Percentiles rank a stretch among this genome's conserved stretches.
These are phyloP conservation scores for Elsinoe batatas DNA, from an alignment of 2,329 filamentous ascomycete genomes.

Conservation along the genomic window DNA sequence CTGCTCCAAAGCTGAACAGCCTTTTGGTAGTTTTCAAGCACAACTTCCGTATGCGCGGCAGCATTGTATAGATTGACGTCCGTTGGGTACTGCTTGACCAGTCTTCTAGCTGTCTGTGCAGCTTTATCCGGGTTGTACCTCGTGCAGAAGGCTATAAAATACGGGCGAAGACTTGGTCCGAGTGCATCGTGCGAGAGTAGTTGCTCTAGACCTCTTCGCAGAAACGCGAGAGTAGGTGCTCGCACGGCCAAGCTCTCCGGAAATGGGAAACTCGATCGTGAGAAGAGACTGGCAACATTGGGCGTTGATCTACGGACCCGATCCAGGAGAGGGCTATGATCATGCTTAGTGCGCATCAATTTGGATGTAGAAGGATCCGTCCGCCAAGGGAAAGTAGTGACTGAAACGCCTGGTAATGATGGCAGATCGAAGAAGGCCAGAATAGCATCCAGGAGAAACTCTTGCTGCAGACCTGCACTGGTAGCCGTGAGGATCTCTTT, in stretches of 20 bases:
- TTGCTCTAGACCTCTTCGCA: slow-evolving; percentile 34
- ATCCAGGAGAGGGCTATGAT: no score
- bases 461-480: slow-evolving; percentile 29
- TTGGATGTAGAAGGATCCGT: slow-evolving; percentile 2
- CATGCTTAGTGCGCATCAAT: background rate
- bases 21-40: slow-evolving; percentile 46
- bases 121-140: slow-evolving; percentile 42
- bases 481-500: slow-evolving; percentile 47
- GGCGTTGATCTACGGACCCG: background rate
- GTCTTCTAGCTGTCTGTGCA: slow-evolving; percentile 60
- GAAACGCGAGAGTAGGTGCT: slow-evolving; percentile 50
- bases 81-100: slow-evolving; percentile 59
- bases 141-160: slow-evolving; percentile 52
- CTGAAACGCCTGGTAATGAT: slow-evolving; percentile 28
- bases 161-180: background rate
- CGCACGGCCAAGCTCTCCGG: slow-evolving; percentile 22
- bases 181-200: slow-evolving; percentile 53
- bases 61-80: slow-evolving; percentile 65
- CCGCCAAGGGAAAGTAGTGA: background rate
- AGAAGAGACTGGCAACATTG: slow-evolving; percentile 14
- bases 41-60: slow-evolving; percentile 63
- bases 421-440: slow-evolving; percentile 40
- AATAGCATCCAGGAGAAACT: slow-evolving; percentile 57
- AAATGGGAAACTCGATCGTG: background rate
- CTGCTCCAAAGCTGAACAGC: slow-evolving; percentile 58